Evolutionary conservation across 352 stramenopile species (phyloP).

Genomic region (Phytophthora hibernalis): DNA sequence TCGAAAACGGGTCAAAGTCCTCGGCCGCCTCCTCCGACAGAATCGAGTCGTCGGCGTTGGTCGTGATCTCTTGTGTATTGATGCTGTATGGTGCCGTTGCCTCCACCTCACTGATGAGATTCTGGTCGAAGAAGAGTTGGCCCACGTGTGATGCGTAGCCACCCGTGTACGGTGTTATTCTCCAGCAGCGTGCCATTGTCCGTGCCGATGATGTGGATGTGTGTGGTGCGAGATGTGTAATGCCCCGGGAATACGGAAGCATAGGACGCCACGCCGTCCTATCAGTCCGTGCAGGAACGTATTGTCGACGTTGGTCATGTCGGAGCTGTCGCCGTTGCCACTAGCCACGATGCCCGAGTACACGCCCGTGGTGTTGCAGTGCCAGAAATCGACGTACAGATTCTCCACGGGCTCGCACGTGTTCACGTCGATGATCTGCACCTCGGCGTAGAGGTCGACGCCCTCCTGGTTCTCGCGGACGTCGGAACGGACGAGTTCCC

Average conservation of each 20-base stretch:
- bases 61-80: constrained; percentile 35
- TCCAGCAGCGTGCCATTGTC: constrained; percentile 29
- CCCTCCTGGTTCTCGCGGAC: constrained; percentile 29
- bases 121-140: constrained; percentile 34
- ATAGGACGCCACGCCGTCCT: constrained; percentile 14
- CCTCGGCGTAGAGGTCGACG: constrained; percentile 31
- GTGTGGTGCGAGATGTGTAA: constrained; percentile 25
- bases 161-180: constrained; percentile 29
- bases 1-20: constrained; percentile 40
- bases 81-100: constrained; percentile 10
- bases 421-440: constrained; percentile 41
- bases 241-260: constrained; percentile 30
- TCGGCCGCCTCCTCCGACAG: constrained; percentile 32
- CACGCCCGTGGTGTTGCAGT: constrained; percentile 36
- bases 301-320: constrained; percentile 26
- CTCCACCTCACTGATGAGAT: constrained; percentile 28
- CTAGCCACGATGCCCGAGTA: constrained; percentile 35
- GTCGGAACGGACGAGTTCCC: constrained; percentile 28
- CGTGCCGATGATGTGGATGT: constrained; percentile 29
- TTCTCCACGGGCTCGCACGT: constrained; percentile 31
- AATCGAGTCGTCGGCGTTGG: constrained; percentile 34
- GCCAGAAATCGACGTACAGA: constrained; percentile 38
- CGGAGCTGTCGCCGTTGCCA: constrained; percentile 32
- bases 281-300: constrained; percentile 21
- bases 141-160: constrained; percentile 17